These are phyloP conservation scores for Brassica nigra DNA, from an alignment of 345 rosid species.

Conservation along the genomic window DNA sequence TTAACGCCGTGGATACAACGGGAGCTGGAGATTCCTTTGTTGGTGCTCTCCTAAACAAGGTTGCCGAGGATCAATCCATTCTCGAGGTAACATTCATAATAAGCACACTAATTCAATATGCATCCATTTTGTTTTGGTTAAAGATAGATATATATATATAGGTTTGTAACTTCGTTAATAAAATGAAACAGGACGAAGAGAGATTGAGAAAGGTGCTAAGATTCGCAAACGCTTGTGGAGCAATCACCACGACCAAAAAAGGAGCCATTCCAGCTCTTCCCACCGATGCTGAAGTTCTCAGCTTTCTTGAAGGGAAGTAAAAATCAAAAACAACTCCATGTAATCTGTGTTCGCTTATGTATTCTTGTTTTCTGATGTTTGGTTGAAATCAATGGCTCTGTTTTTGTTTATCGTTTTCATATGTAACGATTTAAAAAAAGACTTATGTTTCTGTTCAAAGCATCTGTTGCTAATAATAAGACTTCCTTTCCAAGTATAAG, in stretches of 20 bases:
- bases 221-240: conserved; percentile 95
- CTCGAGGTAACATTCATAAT: conserved; percentile 57
- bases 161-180: background rate
- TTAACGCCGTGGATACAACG: conserved; percentile 82
- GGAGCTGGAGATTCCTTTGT: conserved; percentile 99
- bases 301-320: conserved; percentile 49
- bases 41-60: conserved; percentile 77
- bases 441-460: conserved; percentile 24
- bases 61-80: conserved; percentile 75
- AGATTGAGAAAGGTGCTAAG: conserved; percentile 73
- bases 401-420: conserved; percentile 10
- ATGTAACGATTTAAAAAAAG: conserved; percentile 27
- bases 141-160: background rate
- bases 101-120: background rate
- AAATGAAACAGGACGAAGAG: conserved; percentile 57
- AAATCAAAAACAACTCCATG: conserved; percentile 15
- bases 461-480: conserved; percentile 32
- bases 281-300: conserved; percentile 51
- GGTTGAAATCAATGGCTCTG: conserved; percentile 3
- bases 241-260: conserved; percentile 96
- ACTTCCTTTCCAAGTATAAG: background rate
- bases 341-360: conserved; percentile 11
- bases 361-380: conserved; percentile 24
- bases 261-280: conserved; percentile 99
- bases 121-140: background rate